Conservation (phyloP, 1,284 basidiomycete species). For the Cutaneotrichosporon cyanovorans region DNA sequence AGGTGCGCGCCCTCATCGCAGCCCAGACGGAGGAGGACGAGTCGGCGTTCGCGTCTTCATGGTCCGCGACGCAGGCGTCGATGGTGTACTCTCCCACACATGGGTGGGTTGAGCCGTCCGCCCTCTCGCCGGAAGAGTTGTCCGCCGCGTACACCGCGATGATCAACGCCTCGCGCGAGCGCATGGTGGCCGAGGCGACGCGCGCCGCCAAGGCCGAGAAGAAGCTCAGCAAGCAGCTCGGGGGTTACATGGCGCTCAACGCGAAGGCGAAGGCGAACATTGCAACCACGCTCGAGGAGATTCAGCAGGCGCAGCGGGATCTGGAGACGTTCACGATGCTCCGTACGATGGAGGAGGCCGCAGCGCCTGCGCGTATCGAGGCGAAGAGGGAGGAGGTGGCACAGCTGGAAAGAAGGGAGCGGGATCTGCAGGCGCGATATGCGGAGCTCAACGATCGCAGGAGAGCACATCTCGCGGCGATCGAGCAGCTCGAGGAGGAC, state of each 20-base stretch:
- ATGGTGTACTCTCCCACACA: constrained; percentile 58
- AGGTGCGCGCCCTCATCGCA: constrained; percentile 65
- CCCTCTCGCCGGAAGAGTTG: constrained; percentile 56
- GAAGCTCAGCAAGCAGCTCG: constrained; percentile 77
- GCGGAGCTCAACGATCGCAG: constrained; percentile 71
- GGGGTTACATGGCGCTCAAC: constrained; percentile 80
- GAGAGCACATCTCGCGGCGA: constrained; percentile 56
- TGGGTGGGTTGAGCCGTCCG: constrained; percentile 61
- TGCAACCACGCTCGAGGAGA: constrained; percentile 59
- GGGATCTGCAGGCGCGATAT: constrained; percentile 68
- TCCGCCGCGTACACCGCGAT: constrained; percentile 59
- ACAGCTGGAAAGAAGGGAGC: constrained; percentile 64
- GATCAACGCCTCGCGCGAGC: constrained; percentile 59
- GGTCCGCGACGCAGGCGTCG: constrained; percentile 57
- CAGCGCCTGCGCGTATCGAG: constrained; percentile 66
- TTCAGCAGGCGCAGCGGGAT: constrained; percentile 62
- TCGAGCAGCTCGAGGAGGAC: constrained; percentile 49
- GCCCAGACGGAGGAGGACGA: constrained; percentile 57
- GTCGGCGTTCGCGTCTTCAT: constrained; percentile 54
- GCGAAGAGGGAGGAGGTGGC: constrained; percentile 77
- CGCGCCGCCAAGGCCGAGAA: constrained; percentile 84
- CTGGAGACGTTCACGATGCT: constrained; percentile 69
- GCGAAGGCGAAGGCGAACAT: constrained; percentile 62
- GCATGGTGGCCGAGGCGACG: constrained; percentile 72
- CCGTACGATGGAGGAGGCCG: constrained; percentile 61